Base-by-base conservation (phyloP, 1,284 basidiomycete species). In the Boletellus deceptivus region DNA sequence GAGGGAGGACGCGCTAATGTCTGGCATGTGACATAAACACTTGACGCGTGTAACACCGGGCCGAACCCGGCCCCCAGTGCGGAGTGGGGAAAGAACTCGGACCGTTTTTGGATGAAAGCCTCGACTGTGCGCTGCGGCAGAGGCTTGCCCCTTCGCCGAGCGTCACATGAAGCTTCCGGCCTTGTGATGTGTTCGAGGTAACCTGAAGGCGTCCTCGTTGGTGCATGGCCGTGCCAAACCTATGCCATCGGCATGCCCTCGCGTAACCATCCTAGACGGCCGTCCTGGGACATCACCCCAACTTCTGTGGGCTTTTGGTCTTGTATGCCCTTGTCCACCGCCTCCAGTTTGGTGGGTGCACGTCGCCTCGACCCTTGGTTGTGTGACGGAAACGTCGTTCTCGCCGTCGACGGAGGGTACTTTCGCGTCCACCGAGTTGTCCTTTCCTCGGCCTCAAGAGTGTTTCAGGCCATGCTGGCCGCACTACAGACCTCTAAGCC, bases 181-280 rank as follows among this genome's bases (percentile, higher is more conserved):
- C 47, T 38, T 46, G 44, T 60, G 50, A 62, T 31, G 16, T 47
- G 34, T 46, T 49, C 52, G 48, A 60, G 50, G 47, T 46, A 42
- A 53, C 61, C 56, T 61, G 61, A 34, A 61, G 59, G 60, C 45
- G 49, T 62, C 62, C 60, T 62, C 62, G 45, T 61, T 61, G 58
- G 41, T 50, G 35, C 42, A 63, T 63, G 60, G 62, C 62, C 49
- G 55, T 61, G 60, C 51, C 37, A 56, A 55, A 62, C 58, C 53
- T 53, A 64, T 64, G 62, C 55, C 27, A 40, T 46, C 42, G 38
- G 10, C 55, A 58, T 60, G 60, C 49, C 52, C 43, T 38, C 40
- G 25, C 46, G 49, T 58, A 62, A 34, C 49, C 50, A 47, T 49
- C 45, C 33, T 18, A 27, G n/a, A 38, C 48, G 48, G 41, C 36